A percentile compares a stretch with the other conserved stretches of the same genome.
Evolutionary conservation across 1,139 yeast genomes (phyloP).

Genomic region (Sugiyamaella paludigena): DNA sequence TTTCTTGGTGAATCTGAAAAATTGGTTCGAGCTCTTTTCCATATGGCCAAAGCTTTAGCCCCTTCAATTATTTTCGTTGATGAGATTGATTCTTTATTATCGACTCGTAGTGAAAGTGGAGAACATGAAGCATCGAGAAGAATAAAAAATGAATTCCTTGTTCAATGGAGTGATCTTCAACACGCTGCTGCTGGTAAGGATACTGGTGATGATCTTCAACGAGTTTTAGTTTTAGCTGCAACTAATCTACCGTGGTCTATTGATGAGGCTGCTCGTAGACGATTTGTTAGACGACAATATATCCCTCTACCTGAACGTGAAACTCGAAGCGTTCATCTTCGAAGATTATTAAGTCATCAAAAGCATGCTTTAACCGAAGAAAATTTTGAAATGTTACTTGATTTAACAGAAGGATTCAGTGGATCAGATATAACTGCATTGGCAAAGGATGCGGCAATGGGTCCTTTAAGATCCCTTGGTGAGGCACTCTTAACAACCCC

Average conservation of each 20-base stretch:
- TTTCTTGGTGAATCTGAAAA: slow-evolving; percentile 89
- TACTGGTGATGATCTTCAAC: slow-evolving; percentile 52
- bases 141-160: slow-evolving; percentile 88
- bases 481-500: slow-evolving; percentile 82
- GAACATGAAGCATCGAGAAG: slow-evolving; percentile 91
- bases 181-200: slow-evolving; percentile 83
- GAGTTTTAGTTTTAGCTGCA: slow-evolving; percentile 92
- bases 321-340: slow-evolving; percentile 72
- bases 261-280: slow-evolving; percentile 95
- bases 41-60: slow-evolving; percentile 79
- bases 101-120: slow-evolving; percentile 76
- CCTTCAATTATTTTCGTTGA: slow-evolving; percentile 95
- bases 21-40: slow-evolving; percentile 82
- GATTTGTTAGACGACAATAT: slow-evolving; percentile 90
- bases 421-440: slow-evolving; percentile 94
- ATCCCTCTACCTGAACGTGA: slow-evolving; percentile 91
- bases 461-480: slow-evolving; percentile 88
- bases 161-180: slow-evolving; percentile 93
- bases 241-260: slow-evolving; percentile 97
- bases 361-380: slow-evolving; percentile 60
- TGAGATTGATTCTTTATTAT: slow-evolving; percentile 88
- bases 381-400: slow-evolving; percentile 61
- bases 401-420: slow-evolving; percentile 74
- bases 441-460: slow-evolving; percentile 98
- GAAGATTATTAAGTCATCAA: slow-evolving; percentile 69